These are phyloP conservation scores for Phialophora tarda DNA, from an alignment of 2,329 filamentous ascomycete species.

Conservation along the genomic window DNA sequence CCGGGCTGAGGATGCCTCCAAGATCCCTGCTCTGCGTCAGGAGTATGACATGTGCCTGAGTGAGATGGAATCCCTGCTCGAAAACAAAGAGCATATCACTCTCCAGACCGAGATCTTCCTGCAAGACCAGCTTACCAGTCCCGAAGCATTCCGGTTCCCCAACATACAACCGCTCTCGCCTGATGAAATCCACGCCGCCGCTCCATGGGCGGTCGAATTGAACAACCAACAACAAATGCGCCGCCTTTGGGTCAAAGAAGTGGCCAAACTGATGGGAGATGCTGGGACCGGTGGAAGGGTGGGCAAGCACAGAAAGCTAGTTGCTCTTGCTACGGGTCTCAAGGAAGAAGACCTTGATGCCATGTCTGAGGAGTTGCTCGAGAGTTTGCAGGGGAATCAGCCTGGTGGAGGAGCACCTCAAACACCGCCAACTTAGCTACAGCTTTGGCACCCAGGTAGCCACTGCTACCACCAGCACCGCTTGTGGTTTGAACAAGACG, in stretches of 20 bases:
- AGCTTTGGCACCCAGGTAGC: background rate
- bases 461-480: background rate
- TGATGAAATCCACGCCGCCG: constrained; percentile 45
- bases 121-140: constrained; percentile 39
- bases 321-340: constrained; percentile 54
- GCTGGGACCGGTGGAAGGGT: constrained; percentile 54
- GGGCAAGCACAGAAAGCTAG: constrained; percentile 54
- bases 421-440: constrained; percentile 25
- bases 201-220: constrained; percentile 47
- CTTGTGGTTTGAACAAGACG: background rate
- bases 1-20: constrained; percentile 47
- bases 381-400: constrained; percentile 47
- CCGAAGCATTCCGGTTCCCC: constrained; percentile 41
- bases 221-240: constrained; percentile 49
- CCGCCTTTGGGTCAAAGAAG: constrained; percentile 36
- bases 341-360: constrained; percentile 55
- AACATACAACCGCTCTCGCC: constrained; percentile 32
- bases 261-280: constrained; percentile 42
- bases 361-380: constrained; percentile 54
- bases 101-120: constrained; percentile 43
- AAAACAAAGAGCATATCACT: constrained; percentile 50
- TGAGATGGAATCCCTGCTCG: constrained; percentile 51
- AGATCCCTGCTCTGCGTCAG: constrained; percentile 46
- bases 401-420: constrained; percentile 19
- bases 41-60: constrained; percentile 48